phyloP scores from a whole-genome alignment of 2,329 filamentous ascomycete genomes.

The Tolypocladium guangdongense region DNA sequence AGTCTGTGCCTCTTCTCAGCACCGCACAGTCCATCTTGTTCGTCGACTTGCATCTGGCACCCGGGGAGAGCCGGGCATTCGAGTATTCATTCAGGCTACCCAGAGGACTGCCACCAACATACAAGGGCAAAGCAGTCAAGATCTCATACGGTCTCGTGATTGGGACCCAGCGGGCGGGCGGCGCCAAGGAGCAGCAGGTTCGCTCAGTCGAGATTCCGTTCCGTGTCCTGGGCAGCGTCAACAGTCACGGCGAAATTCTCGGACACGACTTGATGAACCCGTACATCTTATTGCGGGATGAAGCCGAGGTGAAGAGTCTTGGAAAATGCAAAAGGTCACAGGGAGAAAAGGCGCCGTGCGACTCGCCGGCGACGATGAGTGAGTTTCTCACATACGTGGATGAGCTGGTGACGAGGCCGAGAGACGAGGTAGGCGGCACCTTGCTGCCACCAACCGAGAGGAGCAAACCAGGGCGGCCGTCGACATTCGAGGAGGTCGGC shows the following conservation, averaged over 20 bases:
- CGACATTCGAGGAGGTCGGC: conserved; percentile 41
- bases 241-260: conserved; percentile 75
- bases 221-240: conserved; percentile 85
- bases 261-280: conserved; percentile 92
- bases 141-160: conserved; percentile 85
- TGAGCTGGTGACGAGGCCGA: conserved; percentile 53
- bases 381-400: conserved; percentile 72
- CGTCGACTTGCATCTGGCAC: conserved; percentile 77
- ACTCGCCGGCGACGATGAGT: conserved; percentile 34
- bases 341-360: conserved; percentile 16
- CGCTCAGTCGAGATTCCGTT: conserved; percentile 90
- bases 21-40: conserved; percentile 94
- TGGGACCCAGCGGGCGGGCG: conserved; percentile 78
- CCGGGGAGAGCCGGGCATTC: conserved; percentile 80
- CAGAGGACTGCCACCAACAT: conserved; percentile 78
- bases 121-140: conserved; percentile 88
- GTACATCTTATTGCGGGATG: conserved; percentile 78
- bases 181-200: conserved; percentile 68
- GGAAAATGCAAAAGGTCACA: conserved; percentile 14
- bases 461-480: conserved; percentile 43
- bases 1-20: conserved; percentile 81
- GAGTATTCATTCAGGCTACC: conserved; percentile 82
- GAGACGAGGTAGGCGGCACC: conserved; percentile 42
- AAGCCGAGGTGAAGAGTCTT: conserved; percentile 52
- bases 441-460: conserved; percentile 63